phyloP scores from a whole-genome alignment of 2,329 filamentous ascomycete genomes.

The Xylariaceae sp. region DNA sequence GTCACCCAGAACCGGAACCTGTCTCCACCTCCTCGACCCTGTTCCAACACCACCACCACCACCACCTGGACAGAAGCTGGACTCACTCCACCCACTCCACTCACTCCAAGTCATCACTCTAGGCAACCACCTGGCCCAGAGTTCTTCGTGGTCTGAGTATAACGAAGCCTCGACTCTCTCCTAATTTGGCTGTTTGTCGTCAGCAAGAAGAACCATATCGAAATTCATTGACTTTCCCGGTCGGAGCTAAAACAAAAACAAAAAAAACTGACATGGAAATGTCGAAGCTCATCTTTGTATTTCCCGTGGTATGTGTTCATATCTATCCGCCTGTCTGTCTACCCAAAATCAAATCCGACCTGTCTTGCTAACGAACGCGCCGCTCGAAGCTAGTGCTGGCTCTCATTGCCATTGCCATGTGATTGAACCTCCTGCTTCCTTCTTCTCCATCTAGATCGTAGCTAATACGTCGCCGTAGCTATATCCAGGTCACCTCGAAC shows the following conservation, averaged over 20 bases:
- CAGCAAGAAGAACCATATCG: background rate
- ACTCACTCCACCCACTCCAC: no score
- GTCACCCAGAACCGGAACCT: no score
- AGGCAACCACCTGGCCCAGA: no score
- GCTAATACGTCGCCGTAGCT: slow-evolving; percentile 20
- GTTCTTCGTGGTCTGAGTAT: no score
- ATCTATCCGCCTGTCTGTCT: background rate
- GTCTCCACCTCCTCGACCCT: no score
- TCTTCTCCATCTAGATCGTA: background rate
- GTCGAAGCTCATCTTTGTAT: slow-evolving; percentile 12
- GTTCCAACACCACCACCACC: no score
- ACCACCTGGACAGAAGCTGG: no score
- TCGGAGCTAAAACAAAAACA: background rate
- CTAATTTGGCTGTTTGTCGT: no score
- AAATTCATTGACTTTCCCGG: background rate
- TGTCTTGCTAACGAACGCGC: slow-evolving; percentile 2
- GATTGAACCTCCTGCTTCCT: background rate
- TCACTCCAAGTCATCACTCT: no score
- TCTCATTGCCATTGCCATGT: slow-evolving; percentile 20
- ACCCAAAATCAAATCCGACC: background rate
- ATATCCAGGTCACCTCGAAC: slow-evolving; percentile 28
- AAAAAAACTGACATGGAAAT: background rate
- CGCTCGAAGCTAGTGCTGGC: slow-evolving; percentile 15
- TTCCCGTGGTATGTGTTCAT: slow-evolving; percentile 7
- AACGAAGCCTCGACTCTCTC: no score